These are phyloP conservation scores for Kuraishia ogatae DNA, from an alignment of 805 yeast species.

Conservation along the genomic window DNA sequence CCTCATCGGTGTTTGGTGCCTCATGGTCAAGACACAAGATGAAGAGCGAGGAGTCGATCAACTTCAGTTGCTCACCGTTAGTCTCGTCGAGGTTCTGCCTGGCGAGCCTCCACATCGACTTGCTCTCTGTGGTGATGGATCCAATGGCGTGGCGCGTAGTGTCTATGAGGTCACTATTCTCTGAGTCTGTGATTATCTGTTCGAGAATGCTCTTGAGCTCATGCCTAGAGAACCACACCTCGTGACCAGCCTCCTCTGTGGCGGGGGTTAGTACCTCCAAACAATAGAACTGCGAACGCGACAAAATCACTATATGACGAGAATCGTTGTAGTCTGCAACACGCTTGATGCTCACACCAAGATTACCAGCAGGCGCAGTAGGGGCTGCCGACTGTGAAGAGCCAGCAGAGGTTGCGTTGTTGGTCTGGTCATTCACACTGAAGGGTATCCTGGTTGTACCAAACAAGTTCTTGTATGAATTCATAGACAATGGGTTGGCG, in stretches of 20 bases:
- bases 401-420: neutral
- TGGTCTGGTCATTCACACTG: constrained; percentile 16
- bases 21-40: constrained; percentile 42
- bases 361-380: constrained; percentile 8
- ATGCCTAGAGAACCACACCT: constrained; percentile 44
- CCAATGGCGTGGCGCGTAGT: constrained; percentile 40
- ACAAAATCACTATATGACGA: constrained; percentile 40
- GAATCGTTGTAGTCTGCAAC: constrained; percentile 25
- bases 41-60: constrained; percentile 42
- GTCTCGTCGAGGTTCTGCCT: constrained; percentile 31
- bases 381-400: neutral
- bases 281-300: constrained; percentile 41
- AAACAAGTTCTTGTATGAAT: constrained; percentile 55
- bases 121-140: constrained; percentile 45
- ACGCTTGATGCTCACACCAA: constrained; percentile 30
- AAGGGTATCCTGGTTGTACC: constrained; percentile 58
- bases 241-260: constrained; percentile 19
- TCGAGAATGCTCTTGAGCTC: constrained; percentile 38
- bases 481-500: constrained; percentile 53
- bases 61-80: constrained; percentile 25
- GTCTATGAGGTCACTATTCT: constrained; percentile 24
- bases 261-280: constrained; percentile 36
- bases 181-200: constrained; percentile 31
- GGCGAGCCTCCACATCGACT: constrained; percentile 37
- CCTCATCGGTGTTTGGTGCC: constrained; percentile 36